Conservation (phyloP, 306 rosid species). For the Aeschynomene evenia region DNA sequence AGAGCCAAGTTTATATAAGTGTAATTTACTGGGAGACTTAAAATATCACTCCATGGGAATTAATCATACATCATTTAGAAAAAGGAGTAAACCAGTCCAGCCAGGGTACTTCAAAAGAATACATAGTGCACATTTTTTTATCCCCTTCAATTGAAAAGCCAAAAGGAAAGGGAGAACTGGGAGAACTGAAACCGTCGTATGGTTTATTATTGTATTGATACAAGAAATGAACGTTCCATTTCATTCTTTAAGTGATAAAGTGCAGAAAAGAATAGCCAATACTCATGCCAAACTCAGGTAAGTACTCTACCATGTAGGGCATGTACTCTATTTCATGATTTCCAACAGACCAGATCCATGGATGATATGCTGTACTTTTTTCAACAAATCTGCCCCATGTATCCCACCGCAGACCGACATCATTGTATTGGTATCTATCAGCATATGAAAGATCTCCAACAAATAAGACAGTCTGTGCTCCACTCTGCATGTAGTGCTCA, state of each 20-base stretch:
- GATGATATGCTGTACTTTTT: constrained; percentile 80
- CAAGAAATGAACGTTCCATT: constrained; percentile 18
- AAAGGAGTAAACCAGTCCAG: constrained; percentile 20
- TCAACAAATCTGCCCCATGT: constrained; percentile 84
- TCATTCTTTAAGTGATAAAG: background rate
- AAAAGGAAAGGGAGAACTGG: constrained; percentile 11
- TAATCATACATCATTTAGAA: background rate
- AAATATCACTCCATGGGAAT: background rate
- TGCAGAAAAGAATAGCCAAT: constrained; percentile 14
- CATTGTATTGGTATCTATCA: constrained; percentile 73
- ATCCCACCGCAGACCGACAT: constrained; percentile 93
- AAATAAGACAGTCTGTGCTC: constrained; percentile 76
- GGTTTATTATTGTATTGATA: background rate
- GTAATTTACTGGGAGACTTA: too few relatives aligned
- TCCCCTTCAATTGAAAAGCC: constrained; percentile 16
- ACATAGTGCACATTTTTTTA: background rate
- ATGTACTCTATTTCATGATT: constrained; percentile 93
- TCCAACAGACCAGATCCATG: constrained; percentile 92
- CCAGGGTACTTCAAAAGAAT: constrained; percentile 12
- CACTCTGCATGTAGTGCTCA: constrained; percentile 82
- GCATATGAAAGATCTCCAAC: constrained; percentile 96
- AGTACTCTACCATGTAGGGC: constrained; percentile 75
- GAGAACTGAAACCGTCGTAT: constrained; percentile 6
- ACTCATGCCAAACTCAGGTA: constrained; percentile 2
- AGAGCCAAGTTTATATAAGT: constrained; percentile 9